Base-by-base conservation (phyloP, 2,329 filamentous ascomycete species). In the Cercospora berteroae region DNA sequence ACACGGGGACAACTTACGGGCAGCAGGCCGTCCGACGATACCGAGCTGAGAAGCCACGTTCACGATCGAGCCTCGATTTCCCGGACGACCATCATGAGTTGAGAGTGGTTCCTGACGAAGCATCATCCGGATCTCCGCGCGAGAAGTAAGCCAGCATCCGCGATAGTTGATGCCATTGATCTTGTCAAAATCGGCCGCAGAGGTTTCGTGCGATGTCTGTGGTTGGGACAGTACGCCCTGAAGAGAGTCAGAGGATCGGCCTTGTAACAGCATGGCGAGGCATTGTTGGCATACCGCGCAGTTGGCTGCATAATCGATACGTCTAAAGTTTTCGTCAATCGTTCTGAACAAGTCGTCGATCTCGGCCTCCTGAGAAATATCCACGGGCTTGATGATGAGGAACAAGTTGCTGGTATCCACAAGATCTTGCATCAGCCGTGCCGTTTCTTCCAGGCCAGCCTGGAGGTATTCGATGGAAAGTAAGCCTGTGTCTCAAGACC, bases 241-340 rank as follows among this genome's bases (percentile, higher is more conserved):
- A 12, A 4, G 9, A 5, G 3, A 16, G 29, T 67, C 55, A 67
- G 48, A 18, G 52, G 48, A 12, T 44, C 31, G 29, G 7, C 13
- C 13, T 48, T 18, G 20, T 33, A 18, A n/a, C 42, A 58, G 27
- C 20, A n/a, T 8, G 20, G 48, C 18, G 18, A 39, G 18, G 13
- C 31, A 36, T n/a, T 23, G n/a, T 8, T 33, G 18, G 48, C 33
- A 65, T 73, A 74, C 71, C 25, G 82, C 83, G 66, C 77, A 80
- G 72, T 84, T 83, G 39, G 82, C 78, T 18, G 80, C 80, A 72
- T 84, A 84, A 73, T 84, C 82, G 16, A 84, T 77, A 4, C 81
- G 74, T 0, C 79, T 79, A 63, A 80, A 82, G 13, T 73, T 69
- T 1, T 71, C 67, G 4, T 81, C 75, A 2, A 76, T 74, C 4